Percentiles rank a stretch among this genome's conserved stretches.
These are phyloP conservation scores for Cyberlindnera maritima DNA, from an alignment of 805 yeast species.

Conservation along the genomic window DNA sequence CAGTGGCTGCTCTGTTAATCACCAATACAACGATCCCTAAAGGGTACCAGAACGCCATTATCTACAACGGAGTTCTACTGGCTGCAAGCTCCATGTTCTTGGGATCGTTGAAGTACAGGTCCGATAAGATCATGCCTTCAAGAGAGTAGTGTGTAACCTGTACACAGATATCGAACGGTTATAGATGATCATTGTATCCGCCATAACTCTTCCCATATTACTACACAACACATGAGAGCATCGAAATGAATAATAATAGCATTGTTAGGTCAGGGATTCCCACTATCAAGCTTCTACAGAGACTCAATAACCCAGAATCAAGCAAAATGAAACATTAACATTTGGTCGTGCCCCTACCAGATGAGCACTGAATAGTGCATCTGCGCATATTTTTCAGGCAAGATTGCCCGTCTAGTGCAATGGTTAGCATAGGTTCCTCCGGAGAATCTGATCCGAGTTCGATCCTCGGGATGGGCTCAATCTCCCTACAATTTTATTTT, in stretches of 20 bases:
- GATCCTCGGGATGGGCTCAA: conserved; percentile 50
- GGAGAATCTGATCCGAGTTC: conserved; percentile 55
- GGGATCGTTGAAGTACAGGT: conserved; percentile 3
- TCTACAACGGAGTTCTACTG: conserved; percentile 29
- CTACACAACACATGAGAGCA: no score
- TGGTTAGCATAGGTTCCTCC: conserved; percentile 52
- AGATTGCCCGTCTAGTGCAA: conserved; percentile 48
- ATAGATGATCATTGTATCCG: no score
- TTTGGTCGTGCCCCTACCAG: not conserved
- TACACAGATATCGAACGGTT: no score
- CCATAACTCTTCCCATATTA: no score
- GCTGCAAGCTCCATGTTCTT: conserved; percentile 6
- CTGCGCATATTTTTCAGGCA: conserved; percentile 1
- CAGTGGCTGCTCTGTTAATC: conserved; percentile 34
- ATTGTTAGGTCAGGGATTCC: no score
- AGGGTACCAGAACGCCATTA: conserved; percentile 28
- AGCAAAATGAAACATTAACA: no score
- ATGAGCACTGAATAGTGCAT: not conserved
- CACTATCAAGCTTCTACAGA: no score
- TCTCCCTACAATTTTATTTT: conserved; percentile 17
- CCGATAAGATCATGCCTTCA: conserved; percentile 1
- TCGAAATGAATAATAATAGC: no score
- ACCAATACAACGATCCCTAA: conserved; percentile 9
- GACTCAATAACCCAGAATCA: no score
- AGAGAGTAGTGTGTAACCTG: not conserved